A percentile compares a stretch with the other conserved stretches of the same genome.
Evolutionary conservation across 148 eudicot species (phyloP).

Genomic region (Fagopyrum homotropicum): DNA sequence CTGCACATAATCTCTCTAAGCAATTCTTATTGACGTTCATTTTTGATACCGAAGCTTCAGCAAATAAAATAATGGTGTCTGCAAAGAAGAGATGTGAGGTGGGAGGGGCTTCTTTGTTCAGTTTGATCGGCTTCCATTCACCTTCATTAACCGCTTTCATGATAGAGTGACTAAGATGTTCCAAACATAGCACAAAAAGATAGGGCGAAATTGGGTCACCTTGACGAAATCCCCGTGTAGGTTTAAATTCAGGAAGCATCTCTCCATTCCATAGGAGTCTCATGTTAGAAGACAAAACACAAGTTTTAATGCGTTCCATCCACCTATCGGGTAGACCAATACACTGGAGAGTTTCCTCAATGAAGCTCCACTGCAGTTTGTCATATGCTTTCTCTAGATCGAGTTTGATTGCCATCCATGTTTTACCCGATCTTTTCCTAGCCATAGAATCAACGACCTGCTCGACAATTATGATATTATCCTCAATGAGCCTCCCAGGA

Average conservation of each 20-base stretch:
- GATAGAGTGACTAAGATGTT: not conserved
- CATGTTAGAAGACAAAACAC: not conserved
- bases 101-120: not conserved
- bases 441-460: too few species aligned
- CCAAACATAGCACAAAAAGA: not conserved
- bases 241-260: not conserved
- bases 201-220: not conserved
- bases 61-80: not conserved
- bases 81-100: not conserved
- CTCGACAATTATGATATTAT: too few species aligned
- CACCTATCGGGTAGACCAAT: not conserved
- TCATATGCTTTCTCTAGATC: too few species aligned
- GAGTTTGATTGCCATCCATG: not conserved
- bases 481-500: too few species aligned
- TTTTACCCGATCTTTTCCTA: too few species aligned
- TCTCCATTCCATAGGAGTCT: not conserved
- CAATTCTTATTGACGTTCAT: too few species aligned
- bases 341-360: not conserved
- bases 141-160: not conserved
- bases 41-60: not conserved
- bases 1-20: too few species aligned
- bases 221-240: not conserved
- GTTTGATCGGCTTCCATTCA: not conserved
- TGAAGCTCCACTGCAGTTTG: too few species aligned
- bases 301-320: not conserved